Evolutionary conservation across 164 flowering plant genomes (phyloP), one percentile per base, ranked within the genome.

Genomic region (Cinnamomum micranthum): DNA sequence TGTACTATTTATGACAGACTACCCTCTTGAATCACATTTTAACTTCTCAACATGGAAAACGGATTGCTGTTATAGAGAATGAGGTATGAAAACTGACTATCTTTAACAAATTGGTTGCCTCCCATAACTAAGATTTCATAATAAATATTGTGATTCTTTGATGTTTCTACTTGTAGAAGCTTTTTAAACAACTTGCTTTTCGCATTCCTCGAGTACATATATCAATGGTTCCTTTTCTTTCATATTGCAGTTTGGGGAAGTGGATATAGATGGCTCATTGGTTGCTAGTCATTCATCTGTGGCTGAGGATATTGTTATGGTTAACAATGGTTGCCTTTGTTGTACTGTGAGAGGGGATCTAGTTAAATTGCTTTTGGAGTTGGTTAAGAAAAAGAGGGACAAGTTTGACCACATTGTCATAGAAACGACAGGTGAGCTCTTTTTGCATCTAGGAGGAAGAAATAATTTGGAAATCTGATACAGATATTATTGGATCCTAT

Each of bases 261-360:
- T 95, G 66, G 97, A 95, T 80, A 95, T 95, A 73, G 99, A 95
- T 83, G 90, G 98, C 66, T 89, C 99, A 25, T 77, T 95, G 87
- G 98, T 95, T 78, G 98, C 98, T 25, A 90, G 87, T 77, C 97
- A 93, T 81, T 82, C 94, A 24, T 77, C 88, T 77, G 86, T 84
- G 19, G 74, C 81, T 68, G 98, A 88, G 67, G 99, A 95, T 62
- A 91, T 95, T 81, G 76, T 95, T 24, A 92, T 93, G 97, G 94
- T 95, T 47, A 93, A 91, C 76, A 95, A 95, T 84, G 99, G 99
- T 24, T 95, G 98, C 70, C 79, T 93, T 7, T 95, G 99, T 72
- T 95, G 99, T 81, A 95, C 99, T 51, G 97, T 93, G 51, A 85
- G 97, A 63, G 97, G 97, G 60, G 99, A 95, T 86, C 85, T 95